Evolutionary conservation across 164 flowering plant species (phyloP).

Genomic region (Annona squamosa): DNA sequence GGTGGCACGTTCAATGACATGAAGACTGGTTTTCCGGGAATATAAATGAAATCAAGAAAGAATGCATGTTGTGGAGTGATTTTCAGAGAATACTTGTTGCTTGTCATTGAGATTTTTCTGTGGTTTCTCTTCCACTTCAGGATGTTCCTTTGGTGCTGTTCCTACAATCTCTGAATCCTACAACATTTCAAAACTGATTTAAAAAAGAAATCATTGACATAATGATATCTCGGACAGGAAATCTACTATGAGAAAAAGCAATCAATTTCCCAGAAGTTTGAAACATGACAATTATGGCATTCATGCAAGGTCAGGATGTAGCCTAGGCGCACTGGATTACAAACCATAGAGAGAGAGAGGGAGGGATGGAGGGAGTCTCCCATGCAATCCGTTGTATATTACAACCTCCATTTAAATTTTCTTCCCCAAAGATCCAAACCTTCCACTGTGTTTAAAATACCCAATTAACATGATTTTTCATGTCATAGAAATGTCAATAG

Average conservation of each 20-base stretch:
- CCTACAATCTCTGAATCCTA: conserved; percentile 70
- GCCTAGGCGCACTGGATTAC: not conserved
- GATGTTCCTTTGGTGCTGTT: conserved; percentile 43
- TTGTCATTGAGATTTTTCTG: conserved; percentile 95
- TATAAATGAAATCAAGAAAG: conserved; percentile 20
- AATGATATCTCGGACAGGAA: not conserved
- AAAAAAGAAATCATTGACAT: not conserved
- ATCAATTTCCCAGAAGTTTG: too few species aligned
- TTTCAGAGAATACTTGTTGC: conserved; percentile 65
- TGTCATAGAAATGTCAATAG: too few species aligned
- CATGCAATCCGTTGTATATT: too few species aligned
- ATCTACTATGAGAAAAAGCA: too few species aligned
- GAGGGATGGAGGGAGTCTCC: too few species aligned
- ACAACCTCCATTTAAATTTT: too few species aligned
- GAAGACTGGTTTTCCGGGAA: not conserved
- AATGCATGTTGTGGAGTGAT: conserved; percentile 31
- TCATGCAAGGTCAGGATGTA: not conserved
- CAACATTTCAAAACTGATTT: not conserved
- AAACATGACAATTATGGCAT: not conserved
- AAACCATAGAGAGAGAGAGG: too few species aligned
- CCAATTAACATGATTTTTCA: too few species aligned
- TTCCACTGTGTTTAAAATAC: too few species aligned
- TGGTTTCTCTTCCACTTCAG: conserved; percentile 88
- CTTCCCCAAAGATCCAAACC: too few species aligned
- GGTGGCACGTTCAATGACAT: not conserved